Percentiles rank a stretch among this genome's conserved stretches.
Evolutionary conservation across 306 rosid species (phyloP).

Genomic region (Hippophae rhamnoides): DNA sequence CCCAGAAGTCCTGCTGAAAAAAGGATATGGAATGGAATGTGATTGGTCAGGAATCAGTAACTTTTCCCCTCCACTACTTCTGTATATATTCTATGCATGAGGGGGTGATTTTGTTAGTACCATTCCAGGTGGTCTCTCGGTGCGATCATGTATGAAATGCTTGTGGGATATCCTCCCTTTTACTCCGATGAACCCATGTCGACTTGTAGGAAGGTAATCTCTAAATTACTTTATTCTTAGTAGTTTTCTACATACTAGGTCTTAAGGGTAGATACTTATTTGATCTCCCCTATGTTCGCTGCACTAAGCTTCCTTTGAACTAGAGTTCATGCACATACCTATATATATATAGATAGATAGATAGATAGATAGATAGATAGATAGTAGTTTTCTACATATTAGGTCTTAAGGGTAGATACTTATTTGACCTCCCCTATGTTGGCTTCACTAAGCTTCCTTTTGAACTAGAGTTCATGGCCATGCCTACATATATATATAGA

Average conservation of each 20-base stretch:
- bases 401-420: too few relatives aligned
- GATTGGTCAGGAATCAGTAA: conserved; percentile 55
- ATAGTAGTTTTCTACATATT: too few relatives aligned
- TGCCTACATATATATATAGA: too few relatives aligned
- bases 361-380: too few relatives aligned
- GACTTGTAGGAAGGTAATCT: conserved; percentile 92
- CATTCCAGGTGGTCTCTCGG: conserved; percentile 92
- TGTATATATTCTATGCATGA: conserved; percentile 14
- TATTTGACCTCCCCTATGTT: too few relatives aligned
- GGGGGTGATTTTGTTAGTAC: conserved; percentile 26
- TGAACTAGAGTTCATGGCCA: too few relatives aligned
- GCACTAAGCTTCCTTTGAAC: too few relatives aligned
- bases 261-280: not conserved
- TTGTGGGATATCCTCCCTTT: conserved; percentile 96
- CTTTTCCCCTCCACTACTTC: conserved; percentile 6
- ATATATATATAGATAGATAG: too few relatives aligned
- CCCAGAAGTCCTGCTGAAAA: conserved; percentile 94
- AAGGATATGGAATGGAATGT: conserved; percentile 99
- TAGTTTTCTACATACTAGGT: not conserved
- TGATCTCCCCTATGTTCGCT: too few relatives aligned
- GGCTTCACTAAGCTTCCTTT: too few relatives aligned
- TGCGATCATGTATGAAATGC: conserved; percentile 99
- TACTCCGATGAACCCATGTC: conserved; percentile 95
- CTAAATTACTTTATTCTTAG: conserved; percentile 12
- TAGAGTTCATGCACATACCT: too few relatives aligned